Evolutionary conservation across 2,329 filamentous ascomycete species (phyloP).

Genomic region (Pseudogymnoascus sp.): DNA sequence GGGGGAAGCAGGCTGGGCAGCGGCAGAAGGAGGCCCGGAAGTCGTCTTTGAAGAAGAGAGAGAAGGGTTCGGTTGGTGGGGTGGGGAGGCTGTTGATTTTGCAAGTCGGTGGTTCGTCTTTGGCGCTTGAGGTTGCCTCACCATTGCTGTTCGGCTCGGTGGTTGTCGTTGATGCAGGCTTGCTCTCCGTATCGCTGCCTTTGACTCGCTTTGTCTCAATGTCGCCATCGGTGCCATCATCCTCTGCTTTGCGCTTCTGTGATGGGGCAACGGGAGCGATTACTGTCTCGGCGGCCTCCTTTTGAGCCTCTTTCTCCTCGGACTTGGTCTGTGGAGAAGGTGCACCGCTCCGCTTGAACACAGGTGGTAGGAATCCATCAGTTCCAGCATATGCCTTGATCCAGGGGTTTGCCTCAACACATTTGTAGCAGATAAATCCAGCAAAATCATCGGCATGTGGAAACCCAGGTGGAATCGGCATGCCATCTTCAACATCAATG

Average conservation of each 20-base stretch:
- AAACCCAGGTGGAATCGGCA: conserved; percentile 74
- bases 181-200: conserved; percentile 13
- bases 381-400: conserved; percentile 80
- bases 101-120: conserved; percentile 34
- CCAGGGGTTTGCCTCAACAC: conserved; percentile 81
- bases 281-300: conserved; percentile 8
- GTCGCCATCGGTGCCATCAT: conserved; percentile 34
- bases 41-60: conserved; percentile 69
- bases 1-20: conserved; percentile 71
- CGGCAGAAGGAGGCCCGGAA: conserved; percentile 80
- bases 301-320: conserved; percentile 18
- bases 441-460: conserved; percentile 85
- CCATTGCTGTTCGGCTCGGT: conserved; percentile 19
- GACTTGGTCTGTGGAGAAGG: conserved; percentile 26
- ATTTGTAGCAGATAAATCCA: conserved; percentile 88
- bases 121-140: neutral
- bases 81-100: conserved; percentile 53
- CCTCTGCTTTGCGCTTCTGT: conserved; percentile 60
- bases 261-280: conserved; percentile 20
- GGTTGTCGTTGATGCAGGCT: conserved; percentile 3
- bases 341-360: conserved; percentile 42
- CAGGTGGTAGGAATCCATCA: conserved; percentile 67
- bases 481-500: conserved; percentile 45
- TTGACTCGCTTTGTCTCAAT: conserved; percentile 45
- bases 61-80: conserved; percentile 52